Conservation (phyloP, 1,139 yeast species). For the Pichia norvegensis region DNA sequence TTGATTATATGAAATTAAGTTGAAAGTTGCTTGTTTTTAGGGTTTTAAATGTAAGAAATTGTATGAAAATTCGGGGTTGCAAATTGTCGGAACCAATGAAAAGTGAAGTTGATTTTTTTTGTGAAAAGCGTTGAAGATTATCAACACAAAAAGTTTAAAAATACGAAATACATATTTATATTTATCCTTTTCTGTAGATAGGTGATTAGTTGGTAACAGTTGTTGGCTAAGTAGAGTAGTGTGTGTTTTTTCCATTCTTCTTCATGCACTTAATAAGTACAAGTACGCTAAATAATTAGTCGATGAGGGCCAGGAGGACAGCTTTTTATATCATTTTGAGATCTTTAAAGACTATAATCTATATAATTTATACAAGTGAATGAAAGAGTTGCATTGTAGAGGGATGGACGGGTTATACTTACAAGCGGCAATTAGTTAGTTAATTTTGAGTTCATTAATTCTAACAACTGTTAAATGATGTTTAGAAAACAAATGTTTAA, state of each 20-base stretch:
- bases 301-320: too few relatives aligned
- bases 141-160: too few relatives aligned
- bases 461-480: slow-evolving; percentile 76
- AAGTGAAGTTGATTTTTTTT: not conserved
- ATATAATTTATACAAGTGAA: slow-evolving; percentile 1
- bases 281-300: too few relatives aligned
- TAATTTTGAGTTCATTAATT: slow-evolving; percentile 61
- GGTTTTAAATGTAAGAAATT: too few relatives aligned
- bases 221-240: too few relatives aligned
- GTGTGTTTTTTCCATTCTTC: too few relatives aligned
- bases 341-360: not conserved
- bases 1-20: not conserved
- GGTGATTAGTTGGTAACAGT: too few relatives aligned
- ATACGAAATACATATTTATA: too few relatives aligned
- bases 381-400: not conserved
- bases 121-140: too few relatives aligned
- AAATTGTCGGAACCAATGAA: not conserved
- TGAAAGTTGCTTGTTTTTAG: not conserved
- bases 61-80: not conserved
- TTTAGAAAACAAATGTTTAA: slow-evolving; percentile 69
- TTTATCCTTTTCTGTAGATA: too few relatives aligned
- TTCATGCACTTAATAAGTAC: too few relatives aligned
- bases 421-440: slow-evolving; percentile 9
- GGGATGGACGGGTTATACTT: too few relatives aligned
- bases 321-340: not conserved